Conservation (phyloP, 2,329 filamentous ascomycete species). For the Plenodomus tracheiphilus region DNA sequence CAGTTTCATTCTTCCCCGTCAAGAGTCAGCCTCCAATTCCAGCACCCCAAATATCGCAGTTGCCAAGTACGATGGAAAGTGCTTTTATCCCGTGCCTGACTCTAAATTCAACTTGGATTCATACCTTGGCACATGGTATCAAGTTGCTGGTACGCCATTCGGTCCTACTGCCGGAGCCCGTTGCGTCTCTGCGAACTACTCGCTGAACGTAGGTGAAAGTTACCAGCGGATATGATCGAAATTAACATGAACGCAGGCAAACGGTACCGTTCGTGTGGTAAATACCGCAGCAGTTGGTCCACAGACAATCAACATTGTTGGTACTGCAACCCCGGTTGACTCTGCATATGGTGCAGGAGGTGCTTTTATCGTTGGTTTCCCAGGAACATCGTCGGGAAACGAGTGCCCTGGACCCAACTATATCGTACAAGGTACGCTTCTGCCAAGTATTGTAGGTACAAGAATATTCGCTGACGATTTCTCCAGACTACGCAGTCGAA, state of each 20-base stretch:
- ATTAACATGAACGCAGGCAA: slow-evolving; percentile 14
- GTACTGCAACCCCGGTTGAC: slow-evolving; percentile 27
- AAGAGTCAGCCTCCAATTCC: slow-evolving; percentile 11
- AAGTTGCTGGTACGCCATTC: slow-evolving; percentile 36
- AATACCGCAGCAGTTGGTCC: slow-evolving; percentile 26
- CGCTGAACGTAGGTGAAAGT: slow-evolving; percentile 18
- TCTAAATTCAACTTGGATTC: slow-evolving; percentile 28
- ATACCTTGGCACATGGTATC: slow-evolving; percentile 36
- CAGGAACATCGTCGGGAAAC: slow-evolving; percentile 10
- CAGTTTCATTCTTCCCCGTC: slow-evolving; percentile 15
- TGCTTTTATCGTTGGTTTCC: slow-evolving; percentile 31
- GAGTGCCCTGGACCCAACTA: slow-evolving; percentile 34
- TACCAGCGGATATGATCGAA: not conserved
- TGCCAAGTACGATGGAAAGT: slow-evolving; percentile 30
- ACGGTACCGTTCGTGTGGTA: slow-evolving; percentile 28
- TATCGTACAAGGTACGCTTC: slow-evolving; percentile 30
- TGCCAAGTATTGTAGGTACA: not conserved
- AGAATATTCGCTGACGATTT: not conserved
- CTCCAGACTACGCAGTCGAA: slow-evolving; percentile 25
- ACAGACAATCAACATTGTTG: slow-evolving; percentile 17
- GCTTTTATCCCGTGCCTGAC: slow-evolving; percentile 33
- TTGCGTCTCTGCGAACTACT: slow-evolving; percentile 30
- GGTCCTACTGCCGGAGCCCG: slow-evolving; percentile 28
- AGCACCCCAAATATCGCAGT: slow-evolving; percentile 20
- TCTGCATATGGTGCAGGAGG: slow-evolving; percentile 24